Evolutionary conservation across 306 rosid species (phyloP).

Genomic region (Gastrolobium villosum): DNA sequence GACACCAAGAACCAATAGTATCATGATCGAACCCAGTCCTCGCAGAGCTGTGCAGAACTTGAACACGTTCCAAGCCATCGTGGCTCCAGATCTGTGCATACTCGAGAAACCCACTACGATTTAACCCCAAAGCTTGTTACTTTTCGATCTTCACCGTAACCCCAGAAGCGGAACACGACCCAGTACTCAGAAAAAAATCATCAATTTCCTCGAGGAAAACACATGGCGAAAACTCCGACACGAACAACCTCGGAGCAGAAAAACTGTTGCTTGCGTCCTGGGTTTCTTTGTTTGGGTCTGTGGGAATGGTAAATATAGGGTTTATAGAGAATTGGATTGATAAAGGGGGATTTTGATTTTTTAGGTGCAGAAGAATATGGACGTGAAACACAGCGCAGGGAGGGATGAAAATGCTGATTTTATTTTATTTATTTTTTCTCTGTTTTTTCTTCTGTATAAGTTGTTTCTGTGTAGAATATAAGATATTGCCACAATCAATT

Average conservation of each 20-base stretch:
- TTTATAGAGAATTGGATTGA: constrained; percentile 42
- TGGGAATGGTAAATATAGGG: constrained; percentile 51
- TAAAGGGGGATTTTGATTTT: constrained; percentile 36
- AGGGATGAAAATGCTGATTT: constrained; percentile 9
- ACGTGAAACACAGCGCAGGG: constrained; percentile 19
- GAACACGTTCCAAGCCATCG: constrained; percentile 99
- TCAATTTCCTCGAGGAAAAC: constrained; percentile 29
- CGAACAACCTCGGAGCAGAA: constrained; percentile 36
- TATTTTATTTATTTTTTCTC: background rate
- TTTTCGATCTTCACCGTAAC: background rate
- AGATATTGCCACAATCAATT: too few relatives aligned
- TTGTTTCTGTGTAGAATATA: too few relatives aligned
- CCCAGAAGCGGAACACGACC: constrained; percentile 20
- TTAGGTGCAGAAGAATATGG: constrained; percentile 30
- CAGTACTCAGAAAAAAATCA: background rate
- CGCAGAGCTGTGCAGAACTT: constrained; percentile 97
- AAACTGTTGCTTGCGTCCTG: background rate
- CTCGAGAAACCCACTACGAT: constrained; percentile 44
- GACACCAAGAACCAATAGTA: constrained; percentile 94
- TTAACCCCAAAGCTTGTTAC: constrained; percentile 36
- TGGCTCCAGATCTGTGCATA: constrained; percentile 99
- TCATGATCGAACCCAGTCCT: constrained; percentile 98
- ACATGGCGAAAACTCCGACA: constrained; percentile 29
- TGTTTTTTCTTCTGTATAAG: too few relatives aligned
- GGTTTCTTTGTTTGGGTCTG: constrained; percentile 8